Conservation (phyloP, 2,329 filamentous ascomycete genomes). For the Tolypocladium tropicale region DNA sequence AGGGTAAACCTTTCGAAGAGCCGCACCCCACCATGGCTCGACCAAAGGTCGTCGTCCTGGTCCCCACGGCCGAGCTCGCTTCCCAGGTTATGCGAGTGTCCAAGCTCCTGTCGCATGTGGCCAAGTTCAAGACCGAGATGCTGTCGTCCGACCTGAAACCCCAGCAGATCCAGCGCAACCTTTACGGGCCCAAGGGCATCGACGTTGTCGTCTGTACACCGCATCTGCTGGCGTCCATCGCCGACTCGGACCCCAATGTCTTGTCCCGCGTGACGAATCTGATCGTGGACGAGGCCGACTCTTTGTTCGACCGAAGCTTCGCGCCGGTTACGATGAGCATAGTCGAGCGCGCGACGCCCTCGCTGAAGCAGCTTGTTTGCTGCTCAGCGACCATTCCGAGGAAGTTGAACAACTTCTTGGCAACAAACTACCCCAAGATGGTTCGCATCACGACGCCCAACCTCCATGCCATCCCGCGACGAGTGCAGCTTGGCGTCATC, state of each 20-base stretch:
- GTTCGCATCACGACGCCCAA: slow-evolving; percentile 86
- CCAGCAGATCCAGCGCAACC: slow-evolving; percentile 69
- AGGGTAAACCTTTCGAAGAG: slow-evolving; percentile 56
- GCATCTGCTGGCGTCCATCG: slow-evolving; percentile 79
- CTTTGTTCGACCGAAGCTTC: slow-evolving; percentile 88
- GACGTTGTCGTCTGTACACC: slow-evolving; percentile 84
- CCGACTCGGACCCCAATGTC: slow-evolving; percentile 81
- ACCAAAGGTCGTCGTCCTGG: slow-evolving; percentile 74
- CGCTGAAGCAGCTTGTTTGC: slow-evolving; percentile 75
- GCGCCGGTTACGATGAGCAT: slow-evolving; percentile 71
- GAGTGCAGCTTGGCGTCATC: slow-evolving; percentile 87
- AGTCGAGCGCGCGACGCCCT: slow-evolving; percentile 71
- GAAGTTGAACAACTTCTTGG: slow-evolving; percentile 78
- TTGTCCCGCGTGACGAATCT: slow-evolving; percentile 85
- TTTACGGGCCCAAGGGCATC: slow-evolving; percentile 73
- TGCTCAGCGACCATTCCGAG: slow-evolving; percentile 95
- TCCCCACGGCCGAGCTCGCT: slow-evolving; percentile 88
- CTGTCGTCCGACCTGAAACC: slow-evolving; percentile 70
- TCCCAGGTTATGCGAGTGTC: slow-evolving; percentile 73
- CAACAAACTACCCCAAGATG: slow-evolving; percentile 72
- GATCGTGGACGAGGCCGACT: slow-evolving; percentile 92
- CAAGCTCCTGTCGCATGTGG: slow-evolving; percentile 71
- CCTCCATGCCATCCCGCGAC: slow-evolving; percentile 86
- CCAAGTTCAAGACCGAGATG: slow-evolving; percentile 78
- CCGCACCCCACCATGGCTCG: slow-evolving; percentile 66